Conservation (phyloP, 2,329 filamentous ascomycete genomes). For the Epichloe elymi region DNA sequence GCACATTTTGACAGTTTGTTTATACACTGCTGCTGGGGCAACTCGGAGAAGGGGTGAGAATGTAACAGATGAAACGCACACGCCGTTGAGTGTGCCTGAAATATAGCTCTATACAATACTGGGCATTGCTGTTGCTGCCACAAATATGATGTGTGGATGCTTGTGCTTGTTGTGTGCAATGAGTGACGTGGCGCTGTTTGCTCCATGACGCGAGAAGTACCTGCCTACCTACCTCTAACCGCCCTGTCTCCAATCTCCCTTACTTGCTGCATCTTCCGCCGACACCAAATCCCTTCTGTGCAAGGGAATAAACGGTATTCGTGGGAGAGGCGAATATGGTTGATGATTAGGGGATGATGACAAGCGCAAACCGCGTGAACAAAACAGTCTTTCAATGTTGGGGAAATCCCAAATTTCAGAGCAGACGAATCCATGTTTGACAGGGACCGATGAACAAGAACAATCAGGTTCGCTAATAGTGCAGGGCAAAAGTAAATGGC, state of each 20-base stretch:
- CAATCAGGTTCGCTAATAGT: too few relatives aligned
- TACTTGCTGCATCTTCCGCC: slow-evolving; percentile 49
- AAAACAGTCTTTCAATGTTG: too few relatives aligned
- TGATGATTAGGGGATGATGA: too few relatives aligned
- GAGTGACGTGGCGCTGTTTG: neutral
- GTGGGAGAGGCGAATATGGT: slow-evolving; percentile 60
- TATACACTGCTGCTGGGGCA: neutral
- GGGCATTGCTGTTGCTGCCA: neutral
- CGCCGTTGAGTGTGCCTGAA: neutral
- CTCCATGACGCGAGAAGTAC: neutral
- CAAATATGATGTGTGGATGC: neutral
- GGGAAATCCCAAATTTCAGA: too few relatives aligned
- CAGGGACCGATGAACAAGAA: too few relatives aligned
- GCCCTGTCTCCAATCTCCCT: too few relatives aligned
- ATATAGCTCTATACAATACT: slow-evolving; percentile 2
- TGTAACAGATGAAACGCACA: neutral
- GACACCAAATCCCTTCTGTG: slow-evolving; percentile 82
- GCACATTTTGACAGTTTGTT: slow-evolving; percentile 1
- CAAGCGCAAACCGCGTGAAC: too few relatives aligned
- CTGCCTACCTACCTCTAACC: too few relatives aligned
- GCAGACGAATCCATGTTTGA: too few relatives aligned
- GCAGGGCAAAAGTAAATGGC: too few relatives aligned
- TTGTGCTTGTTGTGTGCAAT: neutral
- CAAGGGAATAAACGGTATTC: slow-evolving; percentile 87
- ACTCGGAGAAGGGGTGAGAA: neutral